Conservation (phyloP, 352 stramenopile species). For the Phytophthora hibernalis region DNA sequence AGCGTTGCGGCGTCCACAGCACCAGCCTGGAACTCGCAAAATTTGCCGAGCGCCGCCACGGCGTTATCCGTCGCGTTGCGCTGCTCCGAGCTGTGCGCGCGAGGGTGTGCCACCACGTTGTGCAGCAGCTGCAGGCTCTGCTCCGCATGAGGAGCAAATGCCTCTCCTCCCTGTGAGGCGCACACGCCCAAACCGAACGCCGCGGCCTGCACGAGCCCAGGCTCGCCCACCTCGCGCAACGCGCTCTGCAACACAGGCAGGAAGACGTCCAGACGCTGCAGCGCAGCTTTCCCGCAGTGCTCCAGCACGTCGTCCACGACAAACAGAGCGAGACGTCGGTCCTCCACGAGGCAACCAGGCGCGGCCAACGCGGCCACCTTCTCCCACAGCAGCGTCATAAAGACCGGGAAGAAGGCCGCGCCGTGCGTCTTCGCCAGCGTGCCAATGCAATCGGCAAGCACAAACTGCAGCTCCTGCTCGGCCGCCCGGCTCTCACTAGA, state of each 20-base stretch:
- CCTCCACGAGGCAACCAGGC: slow-evolving; percentile 73
- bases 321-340: slow-evolving; percentile 86
- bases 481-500: slow-evolving; percentile 51
- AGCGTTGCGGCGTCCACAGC: slow-evolving; percentile 56
- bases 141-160: slow-evolving; percentile 61
- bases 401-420: slow-evolving; percentile 75
- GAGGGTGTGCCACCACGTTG: slow-evolving; percentile 60
- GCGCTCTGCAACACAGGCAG: slow-evolving; percentile 71
- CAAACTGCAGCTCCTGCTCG: slow-evolving; percentile 82
- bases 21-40: slow-evolving; percentile 69
- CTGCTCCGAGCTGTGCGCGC: slow-evolving; percentile 53
- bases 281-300: slow-evolving; percentile 62
- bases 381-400: slow-evolving; percentile 77
- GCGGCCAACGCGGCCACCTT: slow-evolving; percentile 75
- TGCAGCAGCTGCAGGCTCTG: slow-evolving; percentile 64
- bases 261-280: slow-evolving; percentile 67
- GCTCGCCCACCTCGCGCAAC: slow-evolving; percentile 62
- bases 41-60: slow-evolving; percentile 74
- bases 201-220: slow-evolving; percentile 70
- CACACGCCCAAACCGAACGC: slow-evolving; percentile 81
- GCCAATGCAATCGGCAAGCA: slow-evolving; percentile 81
- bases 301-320: slow-evolving; percentile 90
- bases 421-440: slow-evolving; percentile 77
- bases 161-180: slow-evolving; percentile 54
- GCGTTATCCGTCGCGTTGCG: slow-evolving; percentile 86